phyloP scores from a whole-genome alignment of 2,329 filamentous ascomycete genomes.

The Aspergillus floridensis region DNA sequence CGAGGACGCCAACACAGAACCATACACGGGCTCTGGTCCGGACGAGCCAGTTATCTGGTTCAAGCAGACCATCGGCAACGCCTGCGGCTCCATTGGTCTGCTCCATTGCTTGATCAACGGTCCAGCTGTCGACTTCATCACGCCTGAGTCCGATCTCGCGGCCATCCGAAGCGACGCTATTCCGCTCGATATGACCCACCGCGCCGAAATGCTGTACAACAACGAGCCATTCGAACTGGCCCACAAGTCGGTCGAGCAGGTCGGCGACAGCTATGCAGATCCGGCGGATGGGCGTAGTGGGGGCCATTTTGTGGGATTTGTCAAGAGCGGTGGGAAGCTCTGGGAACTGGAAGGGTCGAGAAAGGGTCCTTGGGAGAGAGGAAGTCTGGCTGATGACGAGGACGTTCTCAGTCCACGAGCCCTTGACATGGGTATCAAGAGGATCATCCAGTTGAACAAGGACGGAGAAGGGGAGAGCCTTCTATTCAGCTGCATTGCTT shows the following conservation, averaged over 20 bases:
- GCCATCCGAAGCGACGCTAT: conserved; percentile 45
- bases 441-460: not conserved
- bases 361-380: conserved; percentile 32
- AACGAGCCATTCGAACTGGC: conserved; percentile 25
- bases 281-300: conserved; percentile 2
- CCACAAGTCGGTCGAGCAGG: conserved; percentile 16
- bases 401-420: conserved; percentile 31
- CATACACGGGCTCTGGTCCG: conserved; percentile 48
- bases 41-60: conserved; percentile 58
- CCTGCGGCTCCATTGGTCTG: conserved; percentile 59
- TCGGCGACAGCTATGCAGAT: conserved; percentile 5
- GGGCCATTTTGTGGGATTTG: conserved; percentile 34
- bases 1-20: not conserved
- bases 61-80: conserved; percentile 57
- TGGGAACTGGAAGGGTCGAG: conserved; percentile 36
- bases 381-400: conserved; percentile 26
- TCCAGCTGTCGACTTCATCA: conserved; percentile 40
- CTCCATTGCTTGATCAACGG: conserved; percentile 56
- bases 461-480: not conserved
- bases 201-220: conserved; percentile 54
- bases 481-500: not conserved
- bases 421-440: conserved; percentile 16
- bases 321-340: conserved; percentile 32
- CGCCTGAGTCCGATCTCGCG: conserved; percentile 45
- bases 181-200: conserved; percentile 43